phyloP scores from a whole-genome alignment of 2,329 filamentous ascomycete genomes.

The Pseudogymnoascus sp. region DNA sequence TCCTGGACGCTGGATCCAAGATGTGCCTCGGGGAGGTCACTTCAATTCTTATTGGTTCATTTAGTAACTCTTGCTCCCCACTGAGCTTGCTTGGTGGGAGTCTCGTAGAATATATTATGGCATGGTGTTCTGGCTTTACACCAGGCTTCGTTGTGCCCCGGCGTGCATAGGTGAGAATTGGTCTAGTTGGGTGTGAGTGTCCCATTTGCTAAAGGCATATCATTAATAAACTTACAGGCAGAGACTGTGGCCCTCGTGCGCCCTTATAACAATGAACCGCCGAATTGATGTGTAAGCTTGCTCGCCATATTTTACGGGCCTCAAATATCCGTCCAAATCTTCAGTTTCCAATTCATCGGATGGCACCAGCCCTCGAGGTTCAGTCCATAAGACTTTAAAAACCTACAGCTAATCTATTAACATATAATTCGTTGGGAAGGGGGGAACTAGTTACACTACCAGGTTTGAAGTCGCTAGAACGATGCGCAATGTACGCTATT shows the following conservation, averaged over 20 bases:
- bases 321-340: too few relatives aligned
- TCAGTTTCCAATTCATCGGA: neutral
- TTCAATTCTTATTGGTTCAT: neutral
- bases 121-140: neutral
- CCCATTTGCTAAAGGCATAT: neutral
- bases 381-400: neutral
- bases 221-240: neutral
- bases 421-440: neutral
- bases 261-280: neutral
- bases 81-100: neutral
- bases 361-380: neutral
- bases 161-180: neutral
- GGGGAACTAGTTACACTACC: neutral
- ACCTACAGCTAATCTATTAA: neutral
- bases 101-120: neutral
- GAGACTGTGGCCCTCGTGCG: neutral
- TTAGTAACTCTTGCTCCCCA: neutral
- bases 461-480: neutral
- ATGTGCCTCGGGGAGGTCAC: neutral
- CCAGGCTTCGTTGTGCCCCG: neutral
- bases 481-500: neutral
- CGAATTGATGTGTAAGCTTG: neutral
- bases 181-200: neutral
- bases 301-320: neutral
- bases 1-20: neutral